Evolutionary conservation across 2,329 filamentous ascomycete genomes (phyloP).

Genomic region (Penicillium sp.): DNA sequence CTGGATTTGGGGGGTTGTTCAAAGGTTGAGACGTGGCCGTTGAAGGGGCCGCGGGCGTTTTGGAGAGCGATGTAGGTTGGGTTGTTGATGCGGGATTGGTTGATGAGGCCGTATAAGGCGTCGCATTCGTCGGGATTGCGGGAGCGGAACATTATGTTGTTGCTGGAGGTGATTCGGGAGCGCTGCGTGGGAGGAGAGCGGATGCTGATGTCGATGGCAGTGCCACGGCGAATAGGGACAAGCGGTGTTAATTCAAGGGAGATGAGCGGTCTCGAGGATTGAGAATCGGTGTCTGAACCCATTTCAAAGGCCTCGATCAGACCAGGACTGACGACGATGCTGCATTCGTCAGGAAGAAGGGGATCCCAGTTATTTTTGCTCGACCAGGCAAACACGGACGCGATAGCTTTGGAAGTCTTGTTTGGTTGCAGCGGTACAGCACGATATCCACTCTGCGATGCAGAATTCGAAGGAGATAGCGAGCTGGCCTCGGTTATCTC

Average conservation of each 20-base stretch:
- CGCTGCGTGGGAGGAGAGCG: conserved; percentile 75
- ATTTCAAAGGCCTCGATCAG: conserved; percentile 62
- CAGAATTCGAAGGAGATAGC: conserved; percentile 74
- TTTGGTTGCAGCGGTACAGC: conserved; percentile 47
- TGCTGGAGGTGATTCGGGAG: conserved; percentile 65
- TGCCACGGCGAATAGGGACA: conserved; percentile 85
- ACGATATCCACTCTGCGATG: conserved; percentile 68
- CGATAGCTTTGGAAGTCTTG: conserved; percentile 55
- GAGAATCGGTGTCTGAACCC: conserved; percentile 35
- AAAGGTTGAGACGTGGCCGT: conserved; percentile 49
- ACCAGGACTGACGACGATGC: conserved; percentile 59
- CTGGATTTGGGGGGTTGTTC: conserved; percentile 44
- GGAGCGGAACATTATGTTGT: conserved; percentile 89
- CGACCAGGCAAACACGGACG: conserved; percentile 62
- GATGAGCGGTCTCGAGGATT: conserved; percentile 50
- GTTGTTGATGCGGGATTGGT: conserved; percentile 85
- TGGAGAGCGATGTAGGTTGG: conserved; percentile 78
- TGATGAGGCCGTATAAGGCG: conserved; percentile 78
- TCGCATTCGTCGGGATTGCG: conserved; percentile 72
- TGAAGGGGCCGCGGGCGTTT: conserved; percentile 61
- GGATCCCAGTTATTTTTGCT: conserved; percentile 60
- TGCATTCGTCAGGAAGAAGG: conserved; percentile 60
- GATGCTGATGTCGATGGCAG: conserved; percentile 88
- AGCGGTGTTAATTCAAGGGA: conserved; percentile 86
- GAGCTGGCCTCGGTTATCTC: conserved; percentile 53